phyloP scores from a whole-genome alignment of 768 basidiomycete species.

The Leucogyrophana mollusca region DNA sequence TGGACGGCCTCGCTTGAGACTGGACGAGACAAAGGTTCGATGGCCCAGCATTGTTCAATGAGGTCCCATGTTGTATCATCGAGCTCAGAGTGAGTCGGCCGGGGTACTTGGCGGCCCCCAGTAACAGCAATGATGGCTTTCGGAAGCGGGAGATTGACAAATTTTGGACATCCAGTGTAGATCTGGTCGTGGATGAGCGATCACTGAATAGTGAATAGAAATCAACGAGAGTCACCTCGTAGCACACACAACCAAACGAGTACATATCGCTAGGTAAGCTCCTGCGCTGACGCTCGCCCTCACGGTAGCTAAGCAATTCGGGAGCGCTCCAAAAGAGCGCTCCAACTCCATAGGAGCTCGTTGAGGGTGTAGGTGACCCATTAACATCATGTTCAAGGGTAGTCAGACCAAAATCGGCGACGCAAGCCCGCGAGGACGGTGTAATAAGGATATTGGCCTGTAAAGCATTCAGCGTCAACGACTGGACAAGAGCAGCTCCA shows the following conservation, averaged over 20 bases:
- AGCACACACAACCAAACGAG: not conserved
- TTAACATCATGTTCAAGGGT: slow-evolving; percentile 3
- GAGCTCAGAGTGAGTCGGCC: not conserved
- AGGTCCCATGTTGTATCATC: not conserved
- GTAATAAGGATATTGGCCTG: slow-evolving; percentile 23
- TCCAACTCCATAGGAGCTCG: slow-evolving; percentile 13
- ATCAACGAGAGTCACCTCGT: not conserved
- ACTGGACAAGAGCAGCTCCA: not conserved
- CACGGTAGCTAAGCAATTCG: not conserved
- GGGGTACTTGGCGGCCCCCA: not conserved
- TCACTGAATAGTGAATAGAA: not conserved
- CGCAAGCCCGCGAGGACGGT: slow-evolving; percentile 13
- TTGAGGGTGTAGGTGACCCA: slow-evolving; percentile 6
- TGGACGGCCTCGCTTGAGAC: too few relatives aligned
- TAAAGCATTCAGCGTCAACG: slow-evolving; percentile 8
- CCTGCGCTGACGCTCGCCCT: not conserved
- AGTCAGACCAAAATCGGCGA: slow-evolving; percentile 17
- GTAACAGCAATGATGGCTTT: not conserved
- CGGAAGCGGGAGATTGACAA: slow-evolving; percentile 9
- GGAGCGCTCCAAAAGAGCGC: slow-evolving; percentile 14
- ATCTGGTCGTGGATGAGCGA: slow-evolving; percentile 15
- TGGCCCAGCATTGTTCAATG: not conserved
- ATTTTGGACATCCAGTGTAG: slow-evolving; percentile 25
- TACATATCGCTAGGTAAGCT: not conserved
- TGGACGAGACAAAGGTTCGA: not conserved